These are phyloP conservation scores for Cucumis melo DNA, from an alignment of 306 rosid species.

Conservation along the genomic window DNA sequence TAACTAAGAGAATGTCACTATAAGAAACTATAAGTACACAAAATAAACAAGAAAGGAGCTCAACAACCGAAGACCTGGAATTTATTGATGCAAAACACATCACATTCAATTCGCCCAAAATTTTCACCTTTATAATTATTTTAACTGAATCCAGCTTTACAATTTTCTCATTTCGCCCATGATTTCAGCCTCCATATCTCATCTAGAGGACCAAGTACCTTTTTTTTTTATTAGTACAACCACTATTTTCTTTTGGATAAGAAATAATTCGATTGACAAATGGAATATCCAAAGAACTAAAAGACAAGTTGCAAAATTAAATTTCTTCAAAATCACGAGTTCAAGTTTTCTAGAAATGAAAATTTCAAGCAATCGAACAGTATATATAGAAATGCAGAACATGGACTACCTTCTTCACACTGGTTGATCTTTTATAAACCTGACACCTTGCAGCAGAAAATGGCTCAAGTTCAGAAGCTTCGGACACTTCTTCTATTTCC, in stretches of 20 bases:
- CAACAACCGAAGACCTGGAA: background rate
- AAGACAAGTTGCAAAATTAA: background rate
- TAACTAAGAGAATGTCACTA: background rate
- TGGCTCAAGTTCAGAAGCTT: constrained; percentile 53
- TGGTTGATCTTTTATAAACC: constrained; percentile 56
- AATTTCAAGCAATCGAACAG: background rate
- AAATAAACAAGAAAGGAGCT: background rate
- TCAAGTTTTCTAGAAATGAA: background rate
- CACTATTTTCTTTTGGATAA: too few relatives aligned
- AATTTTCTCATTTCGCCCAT: background rate
- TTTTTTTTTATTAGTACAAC: background rate
- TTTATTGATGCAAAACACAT: background rate
- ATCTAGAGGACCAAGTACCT: background rate
- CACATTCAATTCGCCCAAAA: background rate
- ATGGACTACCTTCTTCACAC: constrained; percentile 59
- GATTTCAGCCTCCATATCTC: background rate
- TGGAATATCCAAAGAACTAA: background rate
- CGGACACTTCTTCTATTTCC: constrained; percentile 45
- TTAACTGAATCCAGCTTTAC: background rate
- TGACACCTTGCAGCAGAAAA: constrained; percentile 86
- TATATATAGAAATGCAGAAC: background rate
- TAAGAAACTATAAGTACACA: background rate
- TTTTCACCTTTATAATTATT: background rate
- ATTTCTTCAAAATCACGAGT: background rate
- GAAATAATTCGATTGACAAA: too few relatives aligned